Percentiles rank a stretch among this genome's conserved stretches.
Conservation (phyloP, 73 alveolate genomes). For the Loxodes magnus region DNA sequence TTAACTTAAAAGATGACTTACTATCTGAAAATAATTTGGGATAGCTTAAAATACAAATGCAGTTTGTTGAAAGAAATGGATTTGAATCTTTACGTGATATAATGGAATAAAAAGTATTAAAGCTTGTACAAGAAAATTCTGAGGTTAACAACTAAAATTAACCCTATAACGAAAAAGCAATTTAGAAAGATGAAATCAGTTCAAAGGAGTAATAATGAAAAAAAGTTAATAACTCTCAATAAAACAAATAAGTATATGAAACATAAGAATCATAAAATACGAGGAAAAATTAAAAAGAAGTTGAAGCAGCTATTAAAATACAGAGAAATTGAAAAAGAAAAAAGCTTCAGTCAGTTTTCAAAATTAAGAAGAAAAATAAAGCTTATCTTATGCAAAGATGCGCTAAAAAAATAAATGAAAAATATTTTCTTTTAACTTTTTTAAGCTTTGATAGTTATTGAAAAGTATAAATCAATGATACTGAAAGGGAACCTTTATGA, state of each 20-base stretch:
- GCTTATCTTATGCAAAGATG: background rate
- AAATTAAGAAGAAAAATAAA: background rate
- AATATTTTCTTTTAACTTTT: too few species aligned
- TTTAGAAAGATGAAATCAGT: background rate
- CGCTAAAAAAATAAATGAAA: background rate
- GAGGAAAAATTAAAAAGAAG: background rate
- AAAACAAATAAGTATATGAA: background rate
- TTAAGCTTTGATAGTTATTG: too few species aligned
- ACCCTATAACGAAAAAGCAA: background rate
- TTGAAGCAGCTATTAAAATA: background rate
- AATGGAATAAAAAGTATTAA: too few species aligned
- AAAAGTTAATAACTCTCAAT: background rate
- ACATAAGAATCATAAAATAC: background rate
- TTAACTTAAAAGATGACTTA: constrained; percentile 3
- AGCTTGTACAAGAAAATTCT: too few species aligned
- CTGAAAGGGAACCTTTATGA: background rate
- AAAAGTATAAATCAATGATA: background rate
- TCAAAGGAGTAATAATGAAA: background rate
- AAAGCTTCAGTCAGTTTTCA: background rate
- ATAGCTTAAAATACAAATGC: too few species aligned
- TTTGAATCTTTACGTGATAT: too few species aligned
- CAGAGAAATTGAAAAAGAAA: background rate
- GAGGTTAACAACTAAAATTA: background rate
- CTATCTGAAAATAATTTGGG: background rate
- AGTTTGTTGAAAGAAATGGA: too few species aligned